Percentiles rank a stretch among this genome's conserved stretches.
These are phyloP conservation scores for Solanum paucissectum DNA, from an alignment of 257 asterid genomes.

Conservation along the genomic window DNA sequence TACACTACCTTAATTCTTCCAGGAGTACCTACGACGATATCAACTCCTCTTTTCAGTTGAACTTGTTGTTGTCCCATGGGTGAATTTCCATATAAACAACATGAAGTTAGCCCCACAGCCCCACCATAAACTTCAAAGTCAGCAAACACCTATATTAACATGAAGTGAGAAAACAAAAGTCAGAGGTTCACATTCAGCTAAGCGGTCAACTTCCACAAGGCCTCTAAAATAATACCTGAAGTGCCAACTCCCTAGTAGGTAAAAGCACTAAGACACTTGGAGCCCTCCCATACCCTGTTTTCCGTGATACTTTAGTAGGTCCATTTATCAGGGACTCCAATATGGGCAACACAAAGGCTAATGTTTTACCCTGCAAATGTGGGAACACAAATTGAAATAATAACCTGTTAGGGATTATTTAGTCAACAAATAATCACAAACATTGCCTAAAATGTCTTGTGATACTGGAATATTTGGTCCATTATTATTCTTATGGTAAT, in stretches of 20 bases:
- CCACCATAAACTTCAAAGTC: constrained; percentile 80
- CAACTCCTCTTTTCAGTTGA: constrained; percentile 74
- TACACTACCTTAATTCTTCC: constrained; percentile 77
- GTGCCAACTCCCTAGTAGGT: constrained; percentile 95
- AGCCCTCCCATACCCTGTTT: constrained; percentile 67
- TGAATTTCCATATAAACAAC: constrained; percentile 86
- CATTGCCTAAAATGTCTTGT: background rate
- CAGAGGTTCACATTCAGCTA: background rate
- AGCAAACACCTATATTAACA: constrained; percentile 41
- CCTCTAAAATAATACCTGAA: constrained; percentile 39
- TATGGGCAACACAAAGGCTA: constrained; percentile 91
- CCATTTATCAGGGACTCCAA: constrained; percentile 82
- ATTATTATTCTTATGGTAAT: background rate
- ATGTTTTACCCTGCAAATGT: constrained; percentile 64
- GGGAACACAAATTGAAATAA: background rate
- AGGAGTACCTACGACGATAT: constrained; percentile 80
- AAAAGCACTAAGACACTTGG: constrained; percentile 89
- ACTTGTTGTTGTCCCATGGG: constrained; percentile 51
- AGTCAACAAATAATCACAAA: background rate
- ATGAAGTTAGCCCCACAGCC: constrained; percentile 57
- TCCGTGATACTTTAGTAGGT: constrained; percentile 39
- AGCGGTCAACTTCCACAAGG: background rate
- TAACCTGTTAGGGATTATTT: background rate
- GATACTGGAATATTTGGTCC: background rate
- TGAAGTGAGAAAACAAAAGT: background rate